Evolutionary conservation across 306 rosid genomes (phyloP), one percentile per base, ranked within the genome.

Genomic region (Casuarina equisetifolia): DNA sequence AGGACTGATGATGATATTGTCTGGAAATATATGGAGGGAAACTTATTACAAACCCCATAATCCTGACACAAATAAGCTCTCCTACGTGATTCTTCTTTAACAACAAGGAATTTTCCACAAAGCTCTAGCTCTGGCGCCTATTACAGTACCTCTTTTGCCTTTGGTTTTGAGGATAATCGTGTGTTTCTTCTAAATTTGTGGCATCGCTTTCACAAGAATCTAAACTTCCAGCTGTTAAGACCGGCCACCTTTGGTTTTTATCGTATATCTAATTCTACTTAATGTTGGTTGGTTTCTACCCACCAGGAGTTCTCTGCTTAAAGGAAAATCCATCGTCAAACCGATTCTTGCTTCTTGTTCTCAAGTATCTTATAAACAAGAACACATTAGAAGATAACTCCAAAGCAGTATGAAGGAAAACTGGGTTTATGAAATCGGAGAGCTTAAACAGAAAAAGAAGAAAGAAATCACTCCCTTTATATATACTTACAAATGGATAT

Each of bases 401-500:
- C 79, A 53, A 75, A 49, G 62, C 35, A 51, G 67, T 81, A 83
- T 85, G 84, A 88, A 89, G 88, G 88, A 88, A 78, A 93, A 82
- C 90, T 77, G 91, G 82, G 90, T 88, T 87, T 81, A 87, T 84
- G 84, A 9, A 48, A 10, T 48, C 15, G 12, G 0, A 46, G 50
- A 9, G 32, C 0, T 25, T 25, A 46, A 46, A 0, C 7, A 48
- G 3, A 48, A 48, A 48, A 48, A 1, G 11, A 48, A 48, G 2
- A 46, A 46, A 8, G 10, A 46, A 46, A 85, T 76, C 94, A 83
- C 90, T 77, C 92, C 82, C 89, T 88, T 87, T 81, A 87, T 84
- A 87, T 84, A 84, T 92, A 90, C 86, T 89, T 87, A 89, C 90
- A 90, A 77, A 89, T 85, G 86, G 81, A 83, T 87, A 82, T 88